Evolutionary conservation across 1,139 yeast genomes (phyloP), one percentile per base, ranked within the genome.

Genomic region (Lodderomyces margitis): DNA sequence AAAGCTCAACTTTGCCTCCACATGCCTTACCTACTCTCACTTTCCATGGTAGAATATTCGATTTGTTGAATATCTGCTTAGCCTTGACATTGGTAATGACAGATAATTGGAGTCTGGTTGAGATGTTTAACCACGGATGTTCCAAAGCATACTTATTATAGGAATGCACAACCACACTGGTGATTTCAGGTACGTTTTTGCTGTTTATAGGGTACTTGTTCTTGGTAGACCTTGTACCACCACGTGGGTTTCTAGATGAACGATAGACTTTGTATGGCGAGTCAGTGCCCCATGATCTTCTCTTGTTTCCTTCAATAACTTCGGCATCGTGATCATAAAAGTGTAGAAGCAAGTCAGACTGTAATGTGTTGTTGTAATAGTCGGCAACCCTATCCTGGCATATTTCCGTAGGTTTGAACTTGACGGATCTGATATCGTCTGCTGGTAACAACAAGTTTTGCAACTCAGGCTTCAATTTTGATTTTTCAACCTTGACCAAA

Each of bases 71-170:
- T 24, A 88, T 71, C 31, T 83, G 75, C 50, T 75, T 72, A 34
- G 98, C 91, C 62, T 88, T 87, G 51, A 77, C 82, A 50, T 96
- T 96, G 25, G 98, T 91, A 56, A 94, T 86, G 62, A 92, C 98
- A 52, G 95, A 95, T 43, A 94, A 62, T 62, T 87, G 95, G 48
- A 88, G 73, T 48, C 82, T 73, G 14, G 95, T 88, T 27, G 92
- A 78, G 45, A 91, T 79, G 38, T 89, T 87, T 47, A 82, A 74
- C 68, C 89, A 83, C 36, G 81, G 75, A 54, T 84, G 82, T 46
- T 78, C 82, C 52, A 80, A 78, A 10, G 96, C 92, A 40, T 81
- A 81, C 51, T 80, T 81, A 42, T 81, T 91, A 58, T 80, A 91
- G 52, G 95, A 79, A 61, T 87, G 88, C 53, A 94, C 66, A 34